phyloP scores from a whole-genome alignment of 495 filamentous ascomycete genomes.

The Acidomyces sp. region DNA sequence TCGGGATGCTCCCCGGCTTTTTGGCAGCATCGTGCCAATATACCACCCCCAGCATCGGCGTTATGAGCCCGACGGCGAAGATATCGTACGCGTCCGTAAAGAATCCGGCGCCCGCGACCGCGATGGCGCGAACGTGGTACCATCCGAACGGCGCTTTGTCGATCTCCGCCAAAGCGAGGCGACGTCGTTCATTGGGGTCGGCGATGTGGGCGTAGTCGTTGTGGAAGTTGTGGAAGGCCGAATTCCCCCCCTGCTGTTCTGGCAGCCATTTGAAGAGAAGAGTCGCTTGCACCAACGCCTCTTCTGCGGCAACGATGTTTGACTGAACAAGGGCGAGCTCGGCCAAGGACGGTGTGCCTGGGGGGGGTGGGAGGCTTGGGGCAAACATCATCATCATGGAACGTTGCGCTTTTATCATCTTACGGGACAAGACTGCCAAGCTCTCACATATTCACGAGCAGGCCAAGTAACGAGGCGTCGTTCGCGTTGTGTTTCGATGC shows the following conservation, averaged over 20 bases:
- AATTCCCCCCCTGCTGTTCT: conserved; percentile 20
- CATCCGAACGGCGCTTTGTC: conserved; percentile 66
- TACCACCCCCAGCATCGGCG: conserved; percentile 56
- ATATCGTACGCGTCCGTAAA: conserved; percentile 74
- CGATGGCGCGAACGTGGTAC: conserved; percentile 60
- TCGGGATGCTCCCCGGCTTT: conserved; percentile 38
- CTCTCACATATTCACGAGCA: too few relatives aligned
- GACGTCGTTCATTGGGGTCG: conserved; percentile 61
- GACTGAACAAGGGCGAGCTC: too few relatives aligned
- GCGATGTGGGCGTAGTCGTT: conserved; percentile 49
- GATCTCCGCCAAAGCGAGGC: conserved; percentile 62
- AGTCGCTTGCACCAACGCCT: too few relatives aligned
- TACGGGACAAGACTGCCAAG: too few relatives aligned
- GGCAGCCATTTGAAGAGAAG: too few relatives aligned
- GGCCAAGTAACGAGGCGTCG: too few relatives aligned
- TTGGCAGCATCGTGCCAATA: conserved; percentile 45
- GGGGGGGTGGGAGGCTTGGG: too few relatives aligned
- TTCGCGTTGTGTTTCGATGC: too few relatives aligned
- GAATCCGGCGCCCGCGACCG: conserved; percentile 76
- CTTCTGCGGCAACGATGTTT: too few relatives aligned
- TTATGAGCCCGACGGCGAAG: conserved; percentile 59
- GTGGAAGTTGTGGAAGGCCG: conserved; percentile 23
- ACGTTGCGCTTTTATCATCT: too few relatives aligned
- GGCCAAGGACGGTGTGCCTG: too few relatives aligned
- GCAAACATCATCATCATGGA: too few relatives aligned